Evolutionary conservation across 2,329 filamentous ascomycete genomes (phyloP).

Genomic region (Akanthomyces muscarius): DNA sequence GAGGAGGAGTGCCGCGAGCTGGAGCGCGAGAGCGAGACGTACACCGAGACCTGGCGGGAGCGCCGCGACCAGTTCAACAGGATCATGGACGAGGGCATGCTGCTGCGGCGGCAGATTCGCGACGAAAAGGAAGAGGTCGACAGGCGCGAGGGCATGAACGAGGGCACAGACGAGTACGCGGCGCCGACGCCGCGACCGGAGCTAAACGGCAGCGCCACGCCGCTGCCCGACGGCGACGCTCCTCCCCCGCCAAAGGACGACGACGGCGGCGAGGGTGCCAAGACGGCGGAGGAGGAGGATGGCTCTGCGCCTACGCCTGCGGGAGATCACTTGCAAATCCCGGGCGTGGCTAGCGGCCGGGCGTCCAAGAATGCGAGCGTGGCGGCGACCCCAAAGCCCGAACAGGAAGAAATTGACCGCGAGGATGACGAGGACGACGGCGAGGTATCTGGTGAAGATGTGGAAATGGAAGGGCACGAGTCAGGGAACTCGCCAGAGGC

Average conservation of each 20-base stretch:
- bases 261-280: conserved; percentile 26
- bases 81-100: conserved; percentile 88
- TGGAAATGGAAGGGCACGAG: conserved; percentile 3
- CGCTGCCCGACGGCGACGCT: conserved; percentile 38
- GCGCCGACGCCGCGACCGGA: conserved; percentile 50
- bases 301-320: conserved; percentile 31
- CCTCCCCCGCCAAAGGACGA: conserved; percentile 23
- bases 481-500: conserved; percentile 33
- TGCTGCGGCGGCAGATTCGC: conserved; percentile 77
- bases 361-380: conserved; percentile 25
- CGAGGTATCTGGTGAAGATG: conserved; percentile 38
- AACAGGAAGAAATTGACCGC: conserved; percentile 11
- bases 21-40: conserved; percentile 76
- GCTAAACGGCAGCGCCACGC: conserved; percentile 49
- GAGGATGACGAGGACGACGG: conserved; percentile 48
- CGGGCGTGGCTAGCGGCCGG: conserved; percentile 22
- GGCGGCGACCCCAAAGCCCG: conserved; percentile 26
- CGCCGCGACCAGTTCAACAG: conserved; percentile 79
- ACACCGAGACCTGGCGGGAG: conserved; percentile 79
- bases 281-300: conserved; percentile 27
- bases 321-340: conserved; percentile 18
- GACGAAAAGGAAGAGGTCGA: conserved; percentile 96
- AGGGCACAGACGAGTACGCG: conserved; percentile 58
- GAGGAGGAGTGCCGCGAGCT: conserved; percentile 85
- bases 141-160: conserved; percentile 75